phyloP scores from a whole-genome alignment of 1,284 basidiomycete genomes.

The Cerrena zonata region DNA sequence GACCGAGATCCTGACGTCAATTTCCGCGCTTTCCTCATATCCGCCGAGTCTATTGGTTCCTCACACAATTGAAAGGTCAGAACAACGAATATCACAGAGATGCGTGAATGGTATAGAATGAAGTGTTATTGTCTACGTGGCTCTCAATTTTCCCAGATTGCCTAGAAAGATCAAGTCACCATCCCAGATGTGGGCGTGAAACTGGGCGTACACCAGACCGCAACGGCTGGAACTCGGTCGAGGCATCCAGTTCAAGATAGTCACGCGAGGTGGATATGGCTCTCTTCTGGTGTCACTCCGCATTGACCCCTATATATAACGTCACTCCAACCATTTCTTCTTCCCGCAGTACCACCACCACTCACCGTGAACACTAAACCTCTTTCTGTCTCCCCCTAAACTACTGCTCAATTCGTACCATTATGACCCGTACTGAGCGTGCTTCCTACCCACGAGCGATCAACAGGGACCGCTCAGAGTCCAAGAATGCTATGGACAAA shows the following conservation, averaged over 20 bases:
- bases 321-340: constrained; percentile 1
- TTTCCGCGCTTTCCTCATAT: too few relatives aligned
- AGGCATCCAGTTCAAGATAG: background rate
- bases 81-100: too few relatives aligned
- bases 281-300: background rate
- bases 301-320: constrained; percentile 10
- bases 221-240: constrained; percentile 10
- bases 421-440: constrained; percentile 75
- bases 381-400: constrained; percentile 3
- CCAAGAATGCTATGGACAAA: constrained; percentile 70
- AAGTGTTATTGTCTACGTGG: too few relatives aligned
- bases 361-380: constrained; percentile 3
- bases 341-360: background rate
- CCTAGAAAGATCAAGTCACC: too few relatives aligned
- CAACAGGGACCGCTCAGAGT: constrained; percentile 71
- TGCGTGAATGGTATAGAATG: too few relatives aligned
- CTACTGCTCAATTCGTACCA: constrained; percentile 4
- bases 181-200: background rate
- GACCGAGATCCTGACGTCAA: too few relatives aligned
- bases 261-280: constrained; percentile 12
- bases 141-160: too few relatives aligned
- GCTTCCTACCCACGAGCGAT: constrained; percentile 70
- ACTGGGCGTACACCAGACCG: background rate
- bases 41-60: too few relatives aligned
- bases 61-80: too few relatives aligned